phyloP scores from a whole-genome alignment of 768 basidiomycete species.

The Agrocybe chaxingu region DNA sequence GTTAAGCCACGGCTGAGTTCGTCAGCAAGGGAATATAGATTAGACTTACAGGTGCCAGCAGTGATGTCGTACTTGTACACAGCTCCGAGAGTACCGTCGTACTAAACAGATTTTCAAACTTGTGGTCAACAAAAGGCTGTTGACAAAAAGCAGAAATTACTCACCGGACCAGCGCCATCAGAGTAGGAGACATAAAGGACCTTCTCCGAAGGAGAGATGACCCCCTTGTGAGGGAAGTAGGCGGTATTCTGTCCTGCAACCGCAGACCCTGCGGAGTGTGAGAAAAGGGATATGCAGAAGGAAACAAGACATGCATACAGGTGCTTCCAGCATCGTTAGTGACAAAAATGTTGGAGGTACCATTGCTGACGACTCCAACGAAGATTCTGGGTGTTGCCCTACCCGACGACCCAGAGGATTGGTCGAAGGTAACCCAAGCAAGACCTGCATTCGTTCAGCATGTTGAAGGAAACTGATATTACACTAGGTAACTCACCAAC shows the following conservation, averaged over 20 bases:
- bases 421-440: conserved; percentile 65
- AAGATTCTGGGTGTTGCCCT: conserved; percentile 60
- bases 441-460: conserved; percentile 29
- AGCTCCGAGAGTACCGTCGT: conserved; percentile 52
- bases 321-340: conserved; percentile 53
- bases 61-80: conserved; percentile 53
- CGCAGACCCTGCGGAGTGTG: conserved; percentile 42
- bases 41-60: conserved; percentile 38
- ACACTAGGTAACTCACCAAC: conserved; percentile 23
- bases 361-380: conserved; percentile 60
- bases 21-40: neutral
- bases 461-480: neutral
- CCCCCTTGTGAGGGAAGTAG: conserved; percentile 65
- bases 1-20: neutral
- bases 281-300: neutral
- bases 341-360: conserved; percentile 53
- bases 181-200: conserved; percentile 60
- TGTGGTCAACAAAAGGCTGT: neutral
- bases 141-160: conserved; percentile 7
- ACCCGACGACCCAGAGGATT: conserved; percentile 51
- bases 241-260: conserved; percentile 55
- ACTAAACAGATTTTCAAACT: conserved; percentile 23
- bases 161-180: conserved; percentile 57
- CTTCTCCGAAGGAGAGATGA: conserved; percentile 54
- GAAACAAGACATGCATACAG: conserved; percentile 34